Conservation (phyloP, 345 rosid genomes). For the Durio zibethinus region DNA sequence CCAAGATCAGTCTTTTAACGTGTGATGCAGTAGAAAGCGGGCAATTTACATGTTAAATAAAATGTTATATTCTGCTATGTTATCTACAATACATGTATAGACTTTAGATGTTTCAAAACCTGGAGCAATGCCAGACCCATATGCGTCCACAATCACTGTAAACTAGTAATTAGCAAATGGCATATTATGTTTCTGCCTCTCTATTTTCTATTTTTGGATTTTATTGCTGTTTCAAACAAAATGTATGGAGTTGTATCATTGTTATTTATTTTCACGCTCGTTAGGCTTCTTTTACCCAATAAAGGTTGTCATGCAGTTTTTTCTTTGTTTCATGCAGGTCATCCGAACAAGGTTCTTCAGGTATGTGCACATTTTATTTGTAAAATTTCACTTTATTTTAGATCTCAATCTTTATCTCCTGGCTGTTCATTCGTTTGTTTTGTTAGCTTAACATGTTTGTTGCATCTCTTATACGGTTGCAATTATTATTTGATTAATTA, state of each 20-base stretch:
- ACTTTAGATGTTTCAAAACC: background rate
- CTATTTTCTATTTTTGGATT: background rate
- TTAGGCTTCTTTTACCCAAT: conserved; percentile 17
- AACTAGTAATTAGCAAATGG: background rate
- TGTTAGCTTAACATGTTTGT: background rate
- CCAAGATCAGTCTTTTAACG: background rate
- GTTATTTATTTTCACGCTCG: no score
- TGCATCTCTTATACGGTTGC: background rate
- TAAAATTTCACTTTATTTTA: conserved; percentile 1
- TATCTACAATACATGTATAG: background rate
- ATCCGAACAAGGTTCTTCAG: conserved; percentile 69
- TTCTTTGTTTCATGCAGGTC: conserved; percentile 57
- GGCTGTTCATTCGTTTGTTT: background rate
- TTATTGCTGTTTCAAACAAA: background rate
- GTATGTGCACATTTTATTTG: conserved; percentile 35
- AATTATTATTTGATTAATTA: background rate
- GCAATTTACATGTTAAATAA: background rate
- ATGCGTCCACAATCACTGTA: background rate
- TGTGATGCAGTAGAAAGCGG: background rate
- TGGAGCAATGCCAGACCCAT: background rate
- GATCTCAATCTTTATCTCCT: background rate
- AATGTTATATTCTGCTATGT: background rate
- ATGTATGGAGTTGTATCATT: background rate
- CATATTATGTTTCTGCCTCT: background rate
- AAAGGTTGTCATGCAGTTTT: conserved; percentile 24